Percentiles rank a stretch among this genome's conserved stretches.
Evolutionary conservation across 2,329 filamentous ascomycete genomes (phyloP).

Genomic region (Aspergillus neotritici): DNA sequence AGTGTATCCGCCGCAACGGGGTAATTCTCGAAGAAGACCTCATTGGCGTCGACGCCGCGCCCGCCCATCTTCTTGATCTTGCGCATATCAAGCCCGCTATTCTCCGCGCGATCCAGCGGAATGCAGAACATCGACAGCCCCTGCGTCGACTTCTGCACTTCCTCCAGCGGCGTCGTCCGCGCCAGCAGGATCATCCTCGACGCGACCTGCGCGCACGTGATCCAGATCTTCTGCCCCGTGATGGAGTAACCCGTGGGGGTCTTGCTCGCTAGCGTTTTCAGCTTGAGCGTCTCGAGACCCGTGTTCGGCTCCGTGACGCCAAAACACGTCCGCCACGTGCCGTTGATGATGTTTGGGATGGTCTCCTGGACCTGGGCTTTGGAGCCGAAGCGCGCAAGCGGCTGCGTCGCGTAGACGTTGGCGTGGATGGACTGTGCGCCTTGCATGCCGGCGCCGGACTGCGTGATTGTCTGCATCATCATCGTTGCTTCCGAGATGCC

Average conservation of each 20-base stretch:
- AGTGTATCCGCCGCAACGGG: constrained; percentile 57
- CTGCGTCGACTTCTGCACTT: constrained; percentile 64
- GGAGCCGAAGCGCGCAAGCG: constrained; percentile 66
- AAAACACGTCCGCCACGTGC: constrained; percentile 68
- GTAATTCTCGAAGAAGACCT: constrained; percentile 83
- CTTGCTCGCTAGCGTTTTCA: constrained; percentile 60
- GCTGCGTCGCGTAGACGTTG: constrained; percentile 58
- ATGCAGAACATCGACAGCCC: constrained; percentile 78
- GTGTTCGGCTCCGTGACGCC: constrained; percentile 81
- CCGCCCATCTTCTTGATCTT: constrained; percentile 83
- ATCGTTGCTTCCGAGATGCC: constrained; percentile 73
- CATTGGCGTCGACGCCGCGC: constrained; percentile 74
- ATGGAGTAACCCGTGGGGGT: constrained; percentile 56
- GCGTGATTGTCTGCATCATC: constrained; percentile 79
- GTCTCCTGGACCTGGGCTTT: constrained; percentile 57
- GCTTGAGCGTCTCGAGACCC: constrained; percentile 68
- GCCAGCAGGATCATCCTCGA: constrained; percentile 78
- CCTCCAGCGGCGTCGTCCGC: constrained; percentile 64
- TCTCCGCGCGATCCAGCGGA: constrained; percentile 56
- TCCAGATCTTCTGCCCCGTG: constrained; percentile 83
- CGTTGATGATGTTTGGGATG: constrained; percentile 65
- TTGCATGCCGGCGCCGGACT: constrained; percentile 71
- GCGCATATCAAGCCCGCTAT: constrained; percentile 59
- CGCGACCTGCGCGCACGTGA: constrained; percentile 76
- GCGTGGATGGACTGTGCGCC: constrained; percentile 55